Evolutionary conservation across 2,329 filamentous ascomycete genomes (phyloP).

Genomic region (Thielaviopsis populi): DNA sequence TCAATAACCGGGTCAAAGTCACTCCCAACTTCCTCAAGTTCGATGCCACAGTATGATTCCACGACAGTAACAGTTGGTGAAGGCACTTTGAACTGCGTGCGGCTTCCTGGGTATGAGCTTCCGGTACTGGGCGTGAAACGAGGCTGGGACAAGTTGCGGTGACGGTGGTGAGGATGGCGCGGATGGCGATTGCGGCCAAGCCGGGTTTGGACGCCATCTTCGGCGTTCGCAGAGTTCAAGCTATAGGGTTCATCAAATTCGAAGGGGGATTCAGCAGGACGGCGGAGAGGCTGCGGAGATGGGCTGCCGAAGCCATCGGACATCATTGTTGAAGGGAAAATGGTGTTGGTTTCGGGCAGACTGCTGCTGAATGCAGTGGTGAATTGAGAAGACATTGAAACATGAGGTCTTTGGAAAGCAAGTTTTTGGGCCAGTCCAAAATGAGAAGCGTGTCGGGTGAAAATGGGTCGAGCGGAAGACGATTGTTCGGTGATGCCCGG

Average conservation of each 20-base stretch:
- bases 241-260: constrained; percentile 10
- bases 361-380: not conserved
- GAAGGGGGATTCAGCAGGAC: constrained; percentile 8
- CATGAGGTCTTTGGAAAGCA: not conserved
- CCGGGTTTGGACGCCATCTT: not conserved
- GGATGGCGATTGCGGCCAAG: not conserved
- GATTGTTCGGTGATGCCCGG: not conserved
- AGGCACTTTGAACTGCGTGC: not conserved
- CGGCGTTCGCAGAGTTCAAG: constrained; percentile 3
- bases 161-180: not conserved
- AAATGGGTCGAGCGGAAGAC: not conserved
- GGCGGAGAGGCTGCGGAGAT: constrained; percentile 5
- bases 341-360: not conserved
- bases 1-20: not conserved
- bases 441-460: not conserved
- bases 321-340: not conserved
- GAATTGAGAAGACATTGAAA: not conserved
- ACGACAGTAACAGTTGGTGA: not conserved
- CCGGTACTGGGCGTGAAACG: not conserved
- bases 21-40: not conserved
- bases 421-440: not conserved
- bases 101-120: constrained; percentile 1
- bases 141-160: constrained; percentile 3
- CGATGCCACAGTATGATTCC: not conserved
- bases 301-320: not conserved